Evolutionary conservation across 345 rosid species (phyloP), one percentile per base, ranked within the genome.

Genomic region (Populus davidiana): DNA sequence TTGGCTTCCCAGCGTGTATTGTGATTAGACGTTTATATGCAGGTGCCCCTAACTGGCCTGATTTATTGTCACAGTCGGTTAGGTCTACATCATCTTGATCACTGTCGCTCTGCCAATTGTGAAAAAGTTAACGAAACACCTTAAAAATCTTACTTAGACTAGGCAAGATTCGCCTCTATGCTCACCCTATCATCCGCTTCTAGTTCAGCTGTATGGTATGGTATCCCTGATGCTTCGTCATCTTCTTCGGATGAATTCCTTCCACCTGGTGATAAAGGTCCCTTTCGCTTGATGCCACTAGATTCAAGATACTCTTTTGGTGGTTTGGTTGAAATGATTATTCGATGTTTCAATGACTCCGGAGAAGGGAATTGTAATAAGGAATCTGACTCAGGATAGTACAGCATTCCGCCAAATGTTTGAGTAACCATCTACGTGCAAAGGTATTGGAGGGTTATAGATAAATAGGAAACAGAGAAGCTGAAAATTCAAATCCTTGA

Each of bases 321-420:
- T 38, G 97, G 99, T 78, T 96, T 96, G 27, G 99, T 96, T 79
- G 98, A 96, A 82, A 96, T 89, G 69, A 93, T 90, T 66, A 93
- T 74, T 64, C 89, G 89, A 49, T 78, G 83, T 87, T 88, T 93
- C 80, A 96, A 71, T 11, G 85, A 87, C 8, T 92, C 90, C 0
- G 96, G 98, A 0, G 98, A 96, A 21, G 94, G 97, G 71, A 93
- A 91, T 36, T 90, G 89, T 76, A 86, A 91, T 49, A 92, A 86
- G 88, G 88, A 81, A 80, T 91, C 93, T 20, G 93, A 49, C 29
- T 90, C 89, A 69, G 99, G 93, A 84, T 85, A 63, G 81, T 88
- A 92, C 69, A 96, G 88, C 90, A 88, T 84, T 36, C 85, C 90
- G 81, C 92, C 96, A 83, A 93, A 93, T 39, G 85, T 86, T 78